These are phyloP conservation scores for Talaromyces wortmannii DNA, from an alignment of 495 filamentous ascomycete species.

Conservation along the genomic window DNA sequence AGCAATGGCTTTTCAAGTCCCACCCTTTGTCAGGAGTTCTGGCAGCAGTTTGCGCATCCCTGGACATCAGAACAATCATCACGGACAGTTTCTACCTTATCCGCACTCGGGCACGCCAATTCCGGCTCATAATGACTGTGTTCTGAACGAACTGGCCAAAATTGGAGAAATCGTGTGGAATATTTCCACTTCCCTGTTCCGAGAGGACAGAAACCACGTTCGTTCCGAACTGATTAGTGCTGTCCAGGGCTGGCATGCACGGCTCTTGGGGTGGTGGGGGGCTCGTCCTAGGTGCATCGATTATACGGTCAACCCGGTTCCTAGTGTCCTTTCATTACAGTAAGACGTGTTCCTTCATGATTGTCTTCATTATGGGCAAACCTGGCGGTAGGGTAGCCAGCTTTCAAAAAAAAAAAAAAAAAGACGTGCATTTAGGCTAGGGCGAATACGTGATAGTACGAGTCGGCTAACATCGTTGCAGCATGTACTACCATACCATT, in stretches of 20 bases:
- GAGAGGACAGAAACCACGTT: constrained; percentile 2
- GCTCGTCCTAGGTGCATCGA: neutral
- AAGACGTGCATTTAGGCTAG: too few species aligned
- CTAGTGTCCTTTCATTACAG: neutral
- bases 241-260: constrained; percentile 2
- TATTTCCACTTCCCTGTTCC: constrained; percentile 5
- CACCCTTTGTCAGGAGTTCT: neutral
- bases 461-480: neutral
- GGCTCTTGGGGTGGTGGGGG: constrained; percentile 1
- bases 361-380: neutral
- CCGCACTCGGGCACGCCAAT: constrained; percentile 2
- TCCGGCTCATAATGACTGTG: constrained; percentile 9
- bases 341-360: neutral
- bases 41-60: neutral
- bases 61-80: neutral
- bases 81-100: constrained; percentile 8
- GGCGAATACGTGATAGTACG: neutral
- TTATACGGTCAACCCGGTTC: neutral
- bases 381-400: neutral
- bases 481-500: constrained; percentile 22
- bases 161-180: constrained; percentile 8
- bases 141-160: constrained; percentile 3
- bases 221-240: neutral
- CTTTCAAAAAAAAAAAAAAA: too few species aligned
- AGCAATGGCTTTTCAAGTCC: neutral